phyloP scores from a whole-genome alignment of 2,329 filamentous ascomycete genomes.

The Ascochyta fabae region DNA sequence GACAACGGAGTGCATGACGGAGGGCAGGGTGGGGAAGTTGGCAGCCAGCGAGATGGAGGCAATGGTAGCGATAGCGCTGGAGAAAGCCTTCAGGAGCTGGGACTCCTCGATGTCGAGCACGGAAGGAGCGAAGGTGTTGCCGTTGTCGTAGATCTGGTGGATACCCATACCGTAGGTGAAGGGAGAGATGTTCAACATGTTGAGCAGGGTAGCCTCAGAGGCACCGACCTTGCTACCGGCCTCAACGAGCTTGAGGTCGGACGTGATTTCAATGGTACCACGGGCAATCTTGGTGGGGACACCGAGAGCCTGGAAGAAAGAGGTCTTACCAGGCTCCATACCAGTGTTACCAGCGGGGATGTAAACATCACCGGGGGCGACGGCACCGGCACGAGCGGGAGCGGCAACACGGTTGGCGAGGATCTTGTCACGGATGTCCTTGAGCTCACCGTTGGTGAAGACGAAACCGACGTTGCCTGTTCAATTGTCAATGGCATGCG shows the following conservation, averaged over 20 bases:
- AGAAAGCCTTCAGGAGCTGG: conserved; percentile 86
- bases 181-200: conserved; percentile 98
- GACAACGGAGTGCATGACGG: conserved; percentile 93
- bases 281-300: conserved; percentile 99
- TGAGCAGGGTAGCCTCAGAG: conserved; percentile 97
- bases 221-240: conserved; percentile 92
- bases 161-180: conserved; percentile 90
- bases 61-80: conserved; percentile 82
- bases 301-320: conserved; percentile 99
- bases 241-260: conserved; percentile 97
- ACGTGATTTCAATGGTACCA: conserved; percentile 99
- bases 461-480: conserved; percentile 91
- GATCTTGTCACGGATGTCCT: conserved; percentile 91
- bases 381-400: conserved; percentile 94
- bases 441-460: conserved; percentile 98
- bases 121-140: conserved; percentile 84
- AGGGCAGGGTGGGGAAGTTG: conserved; percentile 95
- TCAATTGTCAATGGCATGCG: conserved; percentile 24
- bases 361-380: conserved; percentile 93
- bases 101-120: conserved; percentile 95
- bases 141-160: conserved; percentile 94
- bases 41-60: conserved; percentile 88
- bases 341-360: conserved; percentile 98
- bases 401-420: conserved; percentile 96
- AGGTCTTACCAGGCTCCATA: conserved; percentile 99